Conservation (phyloP, 495 filamentous ascomycete species). For the Tuber microsphaerosporum region DNA sequence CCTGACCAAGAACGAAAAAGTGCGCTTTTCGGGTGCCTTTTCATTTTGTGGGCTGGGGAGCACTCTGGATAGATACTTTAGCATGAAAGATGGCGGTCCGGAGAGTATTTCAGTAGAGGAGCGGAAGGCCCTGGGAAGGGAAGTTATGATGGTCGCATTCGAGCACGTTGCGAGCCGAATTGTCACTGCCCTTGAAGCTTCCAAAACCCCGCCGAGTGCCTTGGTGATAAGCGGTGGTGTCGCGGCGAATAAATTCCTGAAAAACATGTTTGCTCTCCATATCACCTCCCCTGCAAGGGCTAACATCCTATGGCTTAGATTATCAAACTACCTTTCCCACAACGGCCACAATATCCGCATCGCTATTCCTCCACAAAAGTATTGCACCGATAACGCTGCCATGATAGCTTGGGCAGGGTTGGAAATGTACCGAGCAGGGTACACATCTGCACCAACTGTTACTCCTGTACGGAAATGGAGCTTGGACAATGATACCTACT, state of each 20-base stretch:
- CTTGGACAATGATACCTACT: slow-evolving; percentile 56
- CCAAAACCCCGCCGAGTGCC: slow-evolving; percentile 47
- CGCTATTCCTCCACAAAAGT: slow-evolving; percentile 60
- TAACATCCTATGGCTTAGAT: neutral
- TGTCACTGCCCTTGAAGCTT: slow-evolving; percentile 54
- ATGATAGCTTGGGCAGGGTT: slow-evolving; percentile 95
- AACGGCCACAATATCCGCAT: slow-evolving; percentile 62
- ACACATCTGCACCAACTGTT: slow-evolving; percentile 54
- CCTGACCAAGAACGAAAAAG: slow-evolving; percentile 21
- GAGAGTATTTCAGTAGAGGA: slow-evolving; percentile 44
- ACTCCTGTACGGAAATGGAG: slow-evolving; percentile 66
- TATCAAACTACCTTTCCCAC: slow-evolving; percentile 47
- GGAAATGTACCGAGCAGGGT: slow-evolving; percentile 84
- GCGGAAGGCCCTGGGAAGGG: slow-evolving; percentile 58
- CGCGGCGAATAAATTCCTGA: slow-evolving; percentile 71
- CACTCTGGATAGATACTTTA: slow-evolving; percentile 45
- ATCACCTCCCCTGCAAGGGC: neutral
- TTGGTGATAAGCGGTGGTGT: slow-evolving; percentile 86
- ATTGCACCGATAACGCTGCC: slow-evolving; percentile 94
- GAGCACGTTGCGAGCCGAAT: slow-evolving; percentile 75
- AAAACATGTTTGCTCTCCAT: slow-evolving; percentile 48
- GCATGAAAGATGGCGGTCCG: slow-evolving; percentile 38
- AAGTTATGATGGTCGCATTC: slow-evolving; percentile 71
- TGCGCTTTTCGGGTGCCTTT: slow-evolving; percentile 48
- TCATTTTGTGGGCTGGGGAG: slow-evolving; percentile 61